Evolutionary conservation across 345 rosid genomes (phyloP), one percentile per base, ranked within the genome.

Genomic region (Dimocarpus longan): DNA sequence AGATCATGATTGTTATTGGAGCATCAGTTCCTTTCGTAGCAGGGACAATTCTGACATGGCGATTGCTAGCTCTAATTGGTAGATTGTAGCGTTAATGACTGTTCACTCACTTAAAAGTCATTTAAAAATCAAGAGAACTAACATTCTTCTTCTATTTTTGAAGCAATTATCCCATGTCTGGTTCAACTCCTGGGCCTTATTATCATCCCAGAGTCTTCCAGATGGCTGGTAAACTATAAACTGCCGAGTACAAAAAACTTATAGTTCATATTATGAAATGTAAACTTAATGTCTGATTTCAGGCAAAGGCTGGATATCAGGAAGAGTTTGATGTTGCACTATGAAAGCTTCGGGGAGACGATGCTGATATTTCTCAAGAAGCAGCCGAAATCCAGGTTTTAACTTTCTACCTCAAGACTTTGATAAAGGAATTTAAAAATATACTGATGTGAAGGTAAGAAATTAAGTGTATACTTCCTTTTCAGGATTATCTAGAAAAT

Each of bases 131-230:
- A 44, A 16, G 59, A 5, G 65, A 3, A 70, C 72, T 79, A 59
- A 78, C 64, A 16, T 66, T 80, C 40, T 37, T 43, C 76, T 75
- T 80, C 56, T 60, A 57, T 12, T 12, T 60, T 22, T 72, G 76
- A 78, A 94, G 98, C 95, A 57, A 80, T 91, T 68, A 77, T 83
- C 46, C 98, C 98, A 0, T 94, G 97, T 81, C 60, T 92, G 54
- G 62, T 88, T 76, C 88, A 90, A 82, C 88, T 92, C 64, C 71
- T 78, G 70, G 98, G 97, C n/a, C 85, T 92, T 42, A 83, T 76
- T 76, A 91, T 92, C 75, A 76, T 92, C 40, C 98, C 97, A 0
- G 97, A 92, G 76, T 92, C 98, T n/a, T 97, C 97, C 0, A 89
- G 98, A 84, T 94, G 95, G 94, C 94, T 92, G 89, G 98, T 94